phyloP scores from a whole-genome alignment of 352 stramenopile genomes.

The Thalassiosira delicatula region DNA sequence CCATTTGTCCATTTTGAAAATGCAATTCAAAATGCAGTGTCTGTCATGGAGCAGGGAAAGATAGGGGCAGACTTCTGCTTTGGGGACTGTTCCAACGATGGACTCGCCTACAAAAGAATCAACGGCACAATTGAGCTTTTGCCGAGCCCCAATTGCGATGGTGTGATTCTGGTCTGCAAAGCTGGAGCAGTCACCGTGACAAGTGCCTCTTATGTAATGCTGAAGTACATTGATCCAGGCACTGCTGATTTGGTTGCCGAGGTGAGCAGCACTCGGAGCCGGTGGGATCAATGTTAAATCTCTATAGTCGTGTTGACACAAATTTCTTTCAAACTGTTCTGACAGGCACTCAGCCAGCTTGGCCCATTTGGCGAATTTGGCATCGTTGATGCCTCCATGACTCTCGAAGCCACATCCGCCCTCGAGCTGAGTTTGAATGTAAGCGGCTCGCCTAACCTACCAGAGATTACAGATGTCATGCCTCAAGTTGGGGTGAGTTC shows the following conservation, averaged over 20 bases:
- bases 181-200: background rate
- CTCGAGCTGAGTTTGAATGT: background rate
- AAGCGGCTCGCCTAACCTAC: background rate
- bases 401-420: background rate
- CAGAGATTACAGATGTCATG: no score
- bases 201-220: background rate
- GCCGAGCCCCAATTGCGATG: background rate
- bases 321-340: no score
- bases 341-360: background rate
- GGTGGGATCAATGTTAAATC: no score
- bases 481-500: no score
- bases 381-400: background rate
- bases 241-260: background rate
- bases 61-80: constrained; percentile 3
- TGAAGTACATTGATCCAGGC: background rate
- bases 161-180: background rate
- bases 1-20: no score
- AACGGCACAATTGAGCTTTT: background rate
- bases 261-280: no score
- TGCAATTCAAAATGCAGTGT: no score
- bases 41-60: background rate
- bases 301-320: no score
- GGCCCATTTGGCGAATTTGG: constrained; percentile 8
- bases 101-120: background rate
- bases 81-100: constrained; percentile 4